These are phyloP conservation scores for Purpureocillium lavendulum DNA, from an alignment of 2,329 filamentous ascomycete genomes.

Conservation along the genomic window DNA sequence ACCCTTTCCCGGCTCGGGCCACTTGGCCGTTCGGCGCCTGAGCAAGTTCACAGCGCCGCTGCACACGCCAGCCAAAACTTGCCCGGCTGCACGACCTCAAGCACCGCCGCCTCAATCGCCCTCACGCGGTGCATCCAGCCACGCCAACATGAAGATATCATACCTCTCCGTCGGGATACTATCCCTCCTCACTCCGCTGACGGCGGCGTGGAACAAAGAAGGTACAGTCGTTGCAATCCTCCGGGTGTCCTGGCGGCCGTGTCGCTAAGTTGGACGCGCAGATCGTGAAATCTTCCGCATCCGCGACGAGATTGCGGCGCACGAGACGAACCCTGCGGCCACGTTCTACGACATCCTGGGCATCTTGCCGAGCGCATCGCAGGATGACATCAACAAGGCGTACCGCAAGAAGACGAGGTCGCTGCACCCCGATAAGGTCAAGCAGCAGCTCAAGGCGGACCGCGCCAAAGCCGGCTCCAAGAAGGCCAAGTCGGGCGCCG, in stretches of 20 bases:
- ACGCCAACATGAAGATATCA: slow-evolving; percentile 62
- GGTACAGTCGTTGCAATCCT: slow-evolving; percentile 39
- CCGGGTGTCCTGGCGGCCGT: background rate
- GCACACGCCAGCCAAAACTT: too few relatives aligned
- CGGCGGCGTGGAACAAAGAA: slow-evolving; percentile 79
- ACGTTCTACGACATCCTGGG: slow-evolving; percentile 95
- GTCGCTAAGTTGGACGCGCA: slow-evolving; percentile 25
- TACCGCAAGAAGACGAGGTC: slow-evolving; percentile 80
- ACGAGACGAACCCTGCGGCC: slow-evolving; percentile 66
- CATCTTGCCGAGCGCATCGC: slow-evolving; percentile 61
- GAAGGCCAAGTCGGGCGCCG: slow-evolving; percentile 45
- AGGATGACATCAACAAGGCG: slow-evolving; percentile 87
- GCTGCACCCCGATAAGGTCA: slow-evolving; percentile 93
- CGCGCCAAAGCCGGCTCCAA: slow-evolving; percentile 44
- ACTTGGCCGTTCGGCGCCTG: too few relatives aligned
- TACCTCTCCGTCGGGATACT: slow-evolving; percentile 61
- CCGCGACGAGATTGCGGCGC: slow-evolving; percentile 73
- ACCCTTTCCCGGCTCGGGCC: too few relatives aligned
- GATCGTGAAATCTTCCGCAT: slow-evolving; percentile 98
- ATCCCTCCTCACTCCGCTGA: slow-evolving; percentile 57
- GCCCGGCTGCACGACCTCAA: too few relatives aligned
- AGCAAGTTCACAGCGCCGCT: too few relatives aligned
- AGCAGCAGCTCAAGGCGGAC: slow-evolving; percentile 69
- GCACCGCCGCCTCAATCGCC: too few relatives aligned
- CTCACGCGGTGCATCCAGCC: slow-evolving; percentile 2